These are phyloP conservation scores for Dacryopinax spathularia DNA, from an alignment of 768 basidiomycete genomes.

Conservation along the genomic window DNA sequence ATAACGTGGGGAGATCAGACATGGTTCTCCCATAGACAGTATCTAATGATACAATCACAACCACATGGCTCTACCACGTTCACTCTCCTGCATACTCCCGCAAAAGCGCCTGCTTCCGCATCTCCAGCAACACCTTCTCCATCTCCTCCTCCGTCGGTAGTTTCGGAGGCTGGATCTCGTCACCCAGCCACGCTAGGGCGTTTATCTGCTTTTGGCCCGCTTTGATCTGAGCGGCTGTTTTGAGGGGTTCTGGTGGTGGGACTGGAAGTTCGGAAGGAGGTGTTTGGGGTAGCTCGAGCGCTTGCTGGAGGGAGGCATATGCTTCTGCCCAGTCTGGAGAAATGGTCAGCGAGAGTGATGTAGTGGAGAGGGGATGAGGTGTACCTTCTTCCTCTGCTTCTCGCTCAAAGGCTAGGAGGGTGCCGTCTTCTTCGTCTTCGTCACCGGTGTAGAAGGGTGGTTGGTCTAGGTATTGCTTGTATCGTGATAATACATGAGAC, in stretches of 20 bases:
- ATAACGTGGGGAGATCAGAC: not conserved
- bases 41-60: not conserved
- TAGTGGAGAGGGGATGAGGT: constrained; percentile 15
- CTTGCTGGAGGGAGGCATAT: constrained; percentile 38
- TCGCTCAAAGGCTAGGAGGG: constrained; percentile 56
- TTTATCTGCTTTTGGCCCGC: constrained; percentile 24
- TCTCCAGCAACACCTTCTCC: constrained; percentile 56
- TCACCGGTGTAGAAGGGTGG: constrained; percentile 87
- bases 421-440: constrained; percentile 61
- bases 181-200: constrained; percentile 60
- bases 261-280: constrained; percentile 34
- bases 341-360: not conserved
- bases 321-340: constrained; percentile 52
- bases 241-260: constrained; percentile 25
- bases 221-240: constrained; percentile 40
- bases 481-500: constrained; percentile 54
- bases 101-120: constrained; percentile 68
- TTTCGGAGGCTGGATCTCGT: constrained; percentile 58
- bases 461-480: constrained; percentile 79
- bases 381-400: constrained; percentile 60
- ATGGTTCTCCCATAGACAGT: not conserved
- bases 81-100: constrained; percentile 58
- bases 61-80: not conserved
- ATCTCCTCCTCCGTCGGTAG: constrained; percentile 65
- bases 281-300: constrained; percentile 41